A percentile compares a stretch with the other conserved stretches of the same genome.
Evolutionary conservation across 208 protist species (phyloP).

Genomic region (Phytomonas francai): DNA sequence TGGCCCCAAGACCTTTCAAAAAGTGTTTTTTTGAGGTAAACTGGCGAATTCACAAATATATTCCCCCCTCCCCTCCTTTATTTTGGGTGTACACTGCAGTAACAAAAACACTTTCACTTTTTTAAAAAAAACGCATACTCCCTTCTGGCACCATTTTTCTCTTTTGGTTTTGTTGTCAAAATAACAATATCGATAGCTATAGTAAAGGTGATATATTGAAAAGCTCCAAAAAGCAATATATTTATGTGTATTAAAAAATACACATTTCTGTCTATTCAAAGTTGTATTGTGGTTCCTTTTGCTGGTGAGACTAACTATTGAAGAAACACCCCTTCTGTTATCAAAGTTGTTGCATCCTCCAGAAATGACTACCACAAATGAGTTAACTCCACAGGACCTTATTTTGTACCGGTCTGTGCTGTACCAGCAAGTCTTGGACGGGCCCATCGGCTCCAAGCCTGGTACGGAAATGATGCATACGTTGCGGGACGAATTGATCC

Average conservation of each 20-base stretch:
- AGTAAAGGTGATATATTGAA: background rate
- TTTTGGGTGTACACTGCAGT: background rate
- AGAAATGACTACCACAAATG: conserved; percentile 9
- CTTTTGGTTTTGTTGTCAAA: background rate
- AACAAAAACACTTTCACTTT: background rate
- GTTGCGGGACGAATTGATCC: conserved; percentile 66
- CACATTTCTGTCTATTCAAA: conserved; percentile 1
- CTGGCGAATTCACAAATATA: background rate
- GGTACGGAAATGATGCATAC: conserved; percentile 69
- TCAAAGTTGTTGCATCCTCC: no score
- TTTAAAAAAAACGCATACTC: background rate
- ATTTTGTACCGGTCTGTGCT: conserved; percentile 74
- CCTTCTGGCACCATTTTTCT: background rate
- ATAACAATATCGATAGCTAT: background rate
- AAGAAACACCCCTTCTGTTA: no score
- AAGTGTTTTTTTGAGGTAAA: background rate
- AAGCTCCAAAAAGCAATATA: background rate
- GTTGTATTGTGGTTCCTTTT: conserved; percentile 15
- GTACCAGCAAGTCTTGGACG: conserved; percentile 62
- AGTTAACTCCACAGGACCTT: conserved; percentile 32
- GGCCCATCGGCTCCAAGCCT: conserved; percentile 48
- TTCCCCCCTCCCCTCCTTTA: background rate
- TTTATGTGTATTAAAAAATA: background rate
- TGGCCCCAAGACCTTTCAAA: background rate
- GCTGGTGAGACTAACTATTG: conserved; percentile 4